Percentiles rank a stretch among this genome's conserved stretches.
These are phyloP conservation scores for Simplicillium sp. DNA, from an alignment of 2,329 filamentous ascomycete genomes.

Conservation along the genomic window DNA sequence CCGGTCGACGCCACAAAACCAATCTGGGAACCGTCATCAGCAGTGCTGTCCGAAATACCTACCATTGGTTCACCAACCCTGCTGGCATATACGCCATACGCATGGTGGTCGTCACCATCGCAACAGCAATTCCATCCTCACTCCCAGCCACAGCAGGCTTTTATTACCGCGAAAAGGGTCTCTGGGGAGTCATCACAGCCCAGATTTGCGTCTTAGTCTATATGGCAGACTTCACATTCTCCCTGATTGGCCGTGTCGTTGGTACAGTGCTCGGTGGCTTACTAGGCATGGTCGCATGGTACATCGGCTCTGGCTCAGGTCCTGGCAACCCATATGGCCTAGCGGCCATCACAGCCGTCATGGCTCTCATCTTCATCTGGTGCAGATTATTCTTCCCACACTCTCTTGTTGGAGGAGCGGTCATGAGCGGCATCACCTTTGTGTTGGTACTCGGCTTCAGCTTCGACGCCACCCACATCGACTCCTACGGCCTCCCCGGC, in stretches of 20 bases:
- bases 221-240: constrained; percentile 39
- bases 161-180: constrained; percentile 39
- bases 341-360: constrained; percentile 31
- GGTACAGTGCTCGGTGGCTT: constrained; percentile 37
- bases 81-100: constrained; percentile 36
- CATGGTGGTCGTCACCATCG: constrained; percentile 36
- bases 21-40: constrained; percentile 8
- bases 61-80: constrained; percentile 30
- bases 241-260: constrained; percentile 25
- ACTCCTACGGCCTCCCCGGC: constrained; percentile 33
- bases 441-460: constrained; percentile 35
- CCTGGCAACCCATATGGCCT: constrained; percentile 39
- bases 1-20: constrained; percentile 4
- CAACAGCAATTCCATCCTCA: constrained; percentile 27
- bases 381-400: constrained; percentile 21
- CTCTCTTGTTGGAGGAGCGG: constrained; percentile 15
- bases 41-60: constrained; percentile 16
- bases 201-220: constrained; percentile 37
- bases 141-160: constrained; percentile 35
- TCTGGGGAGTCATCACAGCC: constrained; percentile 42
- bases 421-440: constrained; percentile 27
- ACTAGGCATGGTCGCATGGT: constrained; percentile 37
- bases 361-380: constrained; percentile 23
- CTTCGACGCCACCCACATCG: constrained; percentile 31
- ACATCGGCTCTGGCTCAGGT: constrained; percentile 38